Conservation (phyloP, 2,329 filamentous ascomycete genomes). For the Nemania bipapillata region DNA sequence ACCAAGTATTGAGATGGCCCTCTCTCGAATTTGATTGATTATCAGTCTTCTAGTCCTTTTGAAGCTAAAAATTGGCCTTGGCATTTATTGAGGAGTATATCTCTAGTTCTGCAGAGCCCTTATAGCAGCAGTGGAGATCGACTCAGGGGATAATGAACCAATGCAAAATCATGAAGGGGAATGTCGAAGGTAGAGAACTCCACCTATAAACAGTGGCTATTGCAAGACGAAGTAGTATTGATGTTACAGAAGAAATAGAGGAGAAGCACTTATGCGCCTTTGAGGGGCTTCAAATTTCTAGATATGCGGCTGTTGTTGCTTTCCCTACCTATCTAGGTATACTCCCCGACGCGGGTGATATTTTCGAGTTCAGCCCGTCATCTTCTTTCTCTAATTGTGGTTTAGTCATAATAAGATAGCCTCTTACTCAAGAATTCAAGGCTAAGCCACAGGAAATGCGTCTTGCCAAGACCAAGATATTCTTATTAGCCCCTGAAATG, state of each 20-base stretch:
- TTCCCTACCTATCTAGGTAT: not conserved
- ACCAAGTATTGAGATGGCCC: not conserved
- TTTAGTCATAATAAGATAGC: slow-evolving; percentile 12
- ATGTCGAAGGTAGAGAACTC: not conserved
- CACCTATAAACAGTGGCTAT: not conserved
- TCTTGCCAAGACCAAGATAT: slow-evolving; percentile 5
- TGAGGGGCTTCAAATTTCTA: not conserved
- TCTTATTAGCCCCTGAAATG: not conserved
- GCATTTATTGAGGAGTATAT: not conserved
- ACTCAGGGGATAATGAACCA: not conserved
- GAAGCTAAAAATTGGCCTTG: not conserved
- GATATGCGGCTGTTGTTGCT: not conserved
- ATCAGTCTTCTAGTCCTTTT: not conserved
- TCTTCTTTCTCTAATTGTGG: not conserved
- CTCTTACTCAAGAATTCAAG: not conserved
- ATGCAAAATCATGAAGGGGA: not conserved
- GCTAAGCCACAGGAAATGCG: slow-evolving; percentile 6
- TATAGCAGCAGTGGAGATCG: too few species aligned
- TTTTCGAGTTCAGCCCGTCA: not conserved
- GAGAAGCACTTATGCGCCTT: not conserved
- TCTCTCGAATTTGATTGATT: not conserved
- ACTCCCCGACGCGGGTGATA: not conserved
- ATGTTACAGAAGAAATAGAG: not conserved
- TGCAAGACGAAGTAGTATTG: not conserved
- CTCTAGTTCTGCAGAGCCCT: too few species aligned